These are phyloP conservation scores for Globisporangium viniferum DNA, from an alignment of 352 stramenopile species.

Conservation along the genomic window DNA sequence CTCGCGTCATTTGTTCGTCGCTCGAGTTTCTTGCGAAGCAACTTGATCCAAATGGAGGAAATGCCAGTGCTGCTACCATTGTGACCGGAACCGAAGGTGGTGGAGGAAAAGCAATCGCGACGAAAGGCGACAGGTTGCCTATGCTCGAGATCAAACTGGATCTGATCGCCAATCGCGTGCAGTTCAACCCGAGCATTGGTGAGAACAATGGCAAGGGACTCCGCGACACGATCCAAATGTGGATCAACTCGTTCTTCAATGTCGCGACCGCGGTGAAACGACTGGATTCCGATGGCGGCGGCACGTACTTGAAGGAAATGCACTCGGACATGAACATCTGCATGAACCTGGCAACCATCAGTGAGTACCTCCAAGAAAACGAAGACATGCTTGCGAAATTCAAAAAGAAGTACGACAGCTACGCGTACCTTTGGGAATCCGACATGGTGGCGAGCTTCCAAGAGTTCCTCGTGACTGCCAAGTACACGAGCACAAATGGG, in stretches of 20 bases:
- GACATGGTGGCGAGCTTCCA: slow-evolving; percentile 92
- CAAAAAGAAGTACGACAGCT: slow-evolving; percentile 94
- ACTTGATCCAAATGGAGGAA: slow-evolving; percentile 82
- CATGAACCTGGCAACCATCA: slow-evolving; percentile 92
- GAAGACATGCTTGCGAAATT: slow-evolving; percentile 91
- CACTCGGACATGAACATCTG: slow-evolving; percentile 95
- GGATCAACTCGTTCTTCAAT: slow-evolving; percentile 97
- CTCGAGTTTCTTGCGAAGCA: slow-evolving; percentile 94
- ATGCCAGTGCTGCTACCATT: slow-evolving; percentile 25
- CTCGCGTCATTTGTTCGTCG: slow-evolving; percentile 80
- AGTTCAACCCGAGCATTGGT: slow-evolving; percentile 87
- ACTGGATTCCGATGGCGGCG: slow-evolving; percentile 91
- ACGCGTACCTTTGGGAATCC: slow-evolving; percentile 95
- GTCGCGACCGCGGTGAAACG: slow-evolving; percentile 95
- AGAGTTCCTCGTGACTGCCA: slow-evolving; percentile 85
- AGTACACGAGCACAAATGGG: slow-evolving; percentile 63
- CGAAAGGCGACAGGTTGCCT: slow-evolving; percentile 67
- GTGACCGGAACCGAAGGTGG: slow-evolving; percentile 38
- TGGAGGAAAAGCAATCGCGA: slow-evolving; percentile 28
- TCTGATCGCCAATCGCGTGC: slow-evolving; percentile 85
- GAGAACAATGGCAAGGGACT: slow-evolving; percentile 93
- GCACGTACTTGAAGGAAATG: slow-evolving; percentile 97
- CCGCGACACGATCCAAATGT: slow-evolving; percentile 93
- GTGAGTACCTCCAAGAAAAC: slow-evolving; percentile 91
- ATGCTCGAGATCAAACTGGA: slow-evolving; percentile 98